phyloP scores from a whole-genome alignment of 768 basidiomycete genomes.

The Kwoniella europaea region DNA sequence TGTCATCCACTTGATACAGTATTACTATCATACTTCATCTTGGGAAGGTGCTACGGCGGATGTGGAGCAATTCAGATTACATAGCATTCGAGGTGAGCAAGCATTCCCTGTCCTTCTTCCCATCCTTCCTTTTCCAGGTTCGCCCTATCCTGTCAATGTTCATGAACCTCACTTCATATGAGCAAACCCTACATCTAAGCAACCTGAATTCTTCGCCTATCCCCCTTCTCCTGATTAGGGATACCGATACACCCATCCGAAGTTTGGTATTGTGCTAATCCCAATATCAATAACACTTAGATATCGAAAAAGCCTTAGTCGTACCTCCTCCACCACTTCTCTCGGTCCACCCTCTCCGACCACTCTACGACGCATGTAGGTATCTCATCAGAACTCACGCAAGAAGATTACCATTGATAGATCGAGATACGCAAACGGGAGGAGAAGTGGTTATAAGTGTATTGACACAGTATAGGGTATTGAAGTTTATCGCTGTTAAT shows the following conservation, averaged over 20 bases:
- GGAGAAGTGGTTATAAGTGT: conserved; percentile 96
- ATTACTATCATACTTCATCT: conserved; percentile 85
- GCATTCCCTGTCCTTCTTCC: neutral
- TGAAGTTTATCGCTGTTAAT: conserved; percentile 98
- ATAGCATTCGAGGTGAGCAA: conserved; percentile 78
- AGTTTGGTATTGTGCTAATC: neutral
- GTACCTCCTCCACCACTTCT: conserved; percentile 91
- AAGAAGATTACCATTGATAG: conserved; percentile 88
- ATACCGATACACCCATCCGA: neutral
- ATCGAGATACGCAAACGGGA: conserved; percentile 88
- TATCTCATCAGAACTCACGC: conserved; percentile 94
- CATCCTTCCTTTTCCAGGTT: too few relatives aligned
- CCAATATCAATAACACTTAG: conserved; percentile 60
- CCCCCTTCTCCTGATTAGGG: neutral
- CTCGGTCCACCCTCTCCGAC: conserved; percentile 81
- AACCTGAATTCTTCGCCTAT: too few relatives aligned
- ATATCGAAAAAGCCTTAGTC: conserved; percentile 88
- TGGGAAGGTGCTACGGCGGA: conserved; percentile 85
- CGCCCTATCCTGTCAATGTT: too few relatives aligned
- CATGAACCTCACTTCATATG: too few relatives aligned
- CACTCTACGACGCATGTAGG: conserved; percentile 87
- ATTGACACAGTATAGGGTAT: conserved; percentile 93
- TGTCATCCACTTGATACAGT: conserved; percentile 98
- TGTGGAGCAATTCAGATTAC: conserved; percentile 88
- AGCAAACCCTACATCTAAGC: too few relatives aligned